Base-by-base conservation (phyloP, 495 filamentous ascomycete species). In the Penicillium steckii region DNA sequence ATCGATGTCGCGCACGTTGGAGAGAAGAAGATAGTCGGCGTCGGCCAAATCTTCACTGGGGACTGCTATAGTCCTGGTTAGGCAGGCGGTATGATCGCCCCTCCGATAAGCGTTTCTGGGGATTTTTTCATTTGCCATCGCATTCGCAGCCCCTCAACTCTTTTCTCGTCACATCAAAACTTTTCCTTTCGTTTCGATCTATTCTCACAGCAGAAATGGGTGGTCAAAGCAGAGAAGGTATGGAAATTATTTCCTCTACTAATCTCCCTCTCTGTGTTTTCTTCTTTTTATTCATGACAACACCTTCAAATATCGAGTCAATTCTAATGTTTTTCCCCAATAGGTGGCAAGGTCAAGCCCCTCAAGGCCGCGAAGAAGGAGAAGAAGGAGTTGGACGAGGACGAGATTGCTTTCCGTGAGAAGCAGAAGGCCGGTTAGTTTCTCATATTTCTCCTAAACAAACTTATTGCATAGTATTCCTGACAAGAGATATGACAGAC, bases 341-440 rank as follows among this genome's bases (percentile, higher is more conserved):
- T 57, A 91, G 88, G 88, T 71, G 88, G 88, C 77, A 92, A 92
- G 76, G 84, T 80, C 58, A 92, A 92, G 81, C 88, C 88, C 55
- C 78, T 91, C 64, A 92, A 91, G 82, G 74, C 80, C 25, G 75
- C 88, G 15, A 92, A 91, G 82, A 91, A 91, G 76, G 79, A 80
- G 23, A 75, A 80, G 64, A 86, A 87, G 76, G 86, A 88, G 0
- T 60, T 89, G 25, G 87, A 91, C 53, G 87, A 91, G 0, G 88
- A 92, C 18, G 88, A 91, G 22, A 70, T 84, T 63, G 87, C 88
- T 4, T 88, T 80, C 75, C 79, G 75, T 59, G 85, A 87, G 71
- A 92, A 86, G 80, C 81, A 86, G 73, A 81, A 70, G 52, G 85
- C 84, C 45, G 85, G 88, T 90, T 76, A 51, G 83, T 65, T 9